phyloP scores from a whole-genome alignment of 176 grass and related monocot species.

The Musa schizocarpa region DNA sequence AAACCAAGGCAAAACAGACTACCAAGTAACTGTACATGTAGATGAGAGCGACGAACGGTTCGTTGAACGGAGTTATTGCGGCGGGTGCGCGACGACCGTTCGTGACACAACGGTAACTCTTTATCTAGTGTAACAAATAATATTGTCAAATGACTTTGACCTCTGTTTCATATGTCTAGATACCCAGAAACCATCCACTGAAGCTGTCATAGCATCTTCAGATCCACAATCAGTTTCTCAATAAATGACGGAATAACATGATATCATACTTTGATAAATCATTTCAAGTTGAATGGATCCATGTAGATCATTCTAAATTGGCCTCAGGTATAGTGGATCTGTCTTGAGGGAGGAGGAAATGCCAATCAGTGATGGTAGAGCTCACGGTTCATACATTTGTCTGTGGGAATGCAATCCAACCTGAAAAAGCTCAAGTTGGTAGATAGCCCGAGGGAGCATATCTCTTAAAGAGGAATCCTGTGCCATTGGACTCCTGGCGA shows the following conservation, averaged over 20 bases:
- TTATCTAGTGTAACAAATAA: neutral
- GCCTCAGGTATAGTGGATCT: neutral
- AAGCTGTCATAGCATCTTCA: neutral
- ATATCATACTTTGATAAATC: neutral
- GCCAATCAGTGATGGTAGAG: neutral
- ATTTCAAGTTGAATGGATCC: neutral
- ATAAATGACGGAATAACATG: neutral
- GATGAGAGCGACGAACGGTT: too few species aligned
- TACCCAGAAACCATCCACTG: neutral
- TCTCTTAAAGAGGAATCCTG: slow-evolving; percentile 12
- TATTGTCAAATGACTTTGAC: neutral
- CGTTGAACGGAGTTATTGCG: too few species aligned
- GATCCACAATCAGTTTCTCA: neutral
- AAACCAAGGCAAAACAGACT: too few species aligned
- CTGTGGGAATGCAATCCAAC: neutral
- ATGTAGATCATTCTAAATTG: neutral
- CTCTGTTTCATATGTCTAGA: neutral
- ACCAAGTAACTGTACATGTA: too few species aligned
- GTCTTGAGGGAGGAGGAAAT: neutral
- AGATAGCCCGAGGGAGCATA: slow-evolving; percentile 11
- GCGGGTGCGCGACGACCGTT: too few species aligned
- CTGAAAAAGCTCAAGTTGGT: slow-evolving; percentile 19
- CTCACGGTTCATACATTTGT: slow-evolving; percentile 1
- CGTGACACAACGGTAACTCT: too few species aligned
- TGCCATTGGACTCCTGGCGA: neutral